Evolutionary conservation across 352 stramenopile genomes (phyloP).

Genomic region (Pythium biforme): DNA sequence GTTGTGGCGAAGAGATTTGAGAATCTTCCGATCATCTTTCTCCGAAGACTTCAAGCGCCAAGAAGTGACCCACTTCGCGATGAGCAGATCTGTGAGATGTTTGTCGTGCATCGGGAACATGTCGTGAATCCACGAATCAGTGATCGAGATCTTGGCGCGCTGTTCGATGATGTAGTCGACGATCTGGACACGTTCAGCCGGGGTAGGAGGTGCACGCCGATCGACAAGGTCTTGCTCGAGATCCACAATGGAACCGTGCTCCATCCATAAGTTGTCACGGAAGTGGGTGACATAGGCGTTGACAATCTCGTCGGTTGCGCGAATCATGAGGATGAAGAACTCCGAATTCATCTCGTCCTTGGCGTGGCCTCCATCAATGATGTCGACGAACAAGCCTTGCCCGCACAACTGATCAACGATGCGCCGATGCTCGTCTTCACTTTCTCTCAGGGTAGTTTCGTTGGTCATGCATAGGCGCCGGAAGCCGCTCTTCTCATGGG

Average conservation of each 20-base stretch:
- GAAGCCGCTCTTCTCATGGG: conserved; percentile 40
- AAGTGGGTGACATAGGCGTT: conserved; percentile 64
- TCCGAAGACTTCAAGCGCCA: conserved; percentile 40
- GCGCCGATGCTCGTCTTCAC: conserved; percentile 77
- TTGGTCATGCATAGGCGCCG: conserved; percentile 58
- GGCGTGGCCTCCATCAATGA: conserved; percentile 80
- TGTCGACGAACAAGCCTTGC: conserved; percentile 74
- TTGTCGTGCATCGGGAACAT: conserved; percentile 86
- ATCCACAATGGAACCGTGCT: conserved; percentile 76
- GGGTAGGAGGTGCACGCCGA: conserved; percentile 56
- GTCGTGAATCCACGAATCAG: conserved; percentile 72
- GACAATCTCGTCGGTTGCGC: conserved; percentile 58
- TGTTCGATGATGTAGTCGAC: conserved; percentile 85
- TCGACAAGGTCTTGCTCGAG: conserved; percentile 74
- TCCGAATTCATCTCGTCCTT: conserved; percentile 81
- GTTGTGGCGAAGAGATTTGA: conserved; percentile 68
- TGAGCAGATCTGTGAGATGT: conserved; percentile 59
- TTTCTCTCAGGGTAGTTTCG: conserved; percentile 49
- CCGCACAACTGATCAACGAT: conserved; percentile 77
- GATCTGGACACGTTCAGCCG: conserved; percentile 82
- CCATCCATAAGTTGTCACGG: conserved; percentile 71
- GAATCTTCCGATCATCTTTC: conserved; percentile 54
- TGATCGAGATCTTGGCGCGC: conserved; percentile 52
- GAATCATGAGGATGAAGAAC: conserved; percentile 75
- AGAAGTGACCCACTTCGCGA: conserved; percentile 65